Conservation (phyloP, 352 stramenopile species). For the Pythium phragmitis region DNA sequence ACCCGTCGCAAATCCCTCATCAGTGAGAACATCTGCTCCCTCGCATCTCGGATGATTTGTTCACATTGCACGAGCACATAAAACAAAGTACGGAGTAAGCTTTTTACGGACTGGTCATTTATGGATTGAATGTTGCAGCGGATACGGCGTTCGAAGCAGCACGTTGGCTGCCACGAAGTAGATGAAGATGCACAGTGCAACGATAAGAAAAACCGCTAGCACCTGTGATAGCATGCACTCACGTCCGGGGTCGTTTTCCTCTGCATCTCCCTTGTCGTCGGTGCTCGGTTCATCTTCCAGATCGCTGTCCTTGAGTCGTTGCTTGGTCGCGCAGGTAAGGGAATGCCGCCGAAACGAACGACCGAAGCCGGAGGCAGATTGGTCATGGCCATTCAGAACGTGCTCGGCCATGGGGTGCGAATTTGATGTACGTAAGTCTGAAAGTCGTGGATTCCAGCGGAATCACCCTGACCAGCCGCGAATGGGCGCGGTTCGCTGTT, state of each 20-base stretch:
- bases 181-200: conserved; percentile 46
- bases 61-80: too few species aligned
- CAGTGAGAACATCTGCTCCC: conserved; percentile 23
- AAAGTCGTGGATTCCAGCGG: too few species aligned
- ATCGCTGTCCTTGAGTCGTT: background rate
- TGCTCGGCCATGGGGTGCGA: too few species aligned
- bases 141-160: conserved; percentile 5
- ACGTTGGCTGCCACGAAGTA: conserved; percentile 39
- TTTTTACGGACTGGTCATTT: conserved; percentile 24
- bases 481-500: too few species aligned
- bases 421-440: too few species aligned
- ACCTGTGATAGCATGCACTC: conserved; percentile 54
- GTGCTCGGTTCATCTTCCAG: background rate
- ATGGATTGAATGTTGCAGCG: background rate
- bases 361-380: too few species aligned
- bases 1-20: background rate
- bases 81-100: too few species aligned
- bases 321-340: background rate
- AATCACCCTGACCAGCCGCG: too few species aligned
- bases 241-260: conserved; percentile 23
- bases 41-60: conserved; percentile 8
- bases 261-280: conserved; percentile 10
- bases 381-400: background rate
- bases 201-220: conserved; percentile 36
- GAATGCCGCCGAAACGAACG: background rate